Evolutionary conservation across 352 stramenopile genomes (phyloP), one percentile per base, ranked within the genome.

Genomic region (Phytophthora pistaciae): DNA sequence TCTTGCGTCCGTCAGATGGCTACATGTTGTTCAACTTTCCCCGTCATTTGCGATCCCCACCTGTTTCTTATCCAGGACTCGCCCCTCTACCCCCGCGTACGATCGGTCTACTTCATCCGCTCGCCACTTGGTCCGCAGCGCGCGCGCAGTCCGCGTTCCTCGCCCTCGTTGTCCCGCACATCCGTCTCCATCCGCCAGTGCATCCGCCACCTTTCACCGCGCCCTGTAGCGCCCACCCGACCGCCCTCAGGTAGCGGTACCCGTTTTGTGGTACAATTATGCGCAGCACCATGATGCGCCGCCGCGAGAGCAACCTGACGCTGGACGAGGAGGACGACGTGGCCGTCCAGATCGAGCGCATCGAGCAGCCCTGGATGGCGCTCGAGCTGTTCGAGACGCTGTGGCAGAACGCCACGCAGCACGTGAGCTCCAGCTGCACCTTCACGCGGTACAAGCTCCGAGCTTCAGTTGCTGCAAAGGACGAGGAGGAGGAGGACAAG

Each of bases 231-330:
- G 10, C n/a, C 8, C 44, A 36, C 18, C 23, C 49, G 6, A 20
- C 14, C 36, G 48, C 29, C 4, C 4, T 18, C 8, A 58, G 23
- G 18, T 29, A 65, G n/a, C 2, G 56, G 68, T 75, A 71, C 68
- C 68, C 36, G 0, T 23, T 33, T 64, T 58, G 29, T 48, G 64
- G 52, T 59, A 64, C 64, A 72, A 72, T 58, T 62, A 72, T 76
- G 69, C 69, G 58, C 64, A 68, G 52, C 20, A 70, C 61, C 29
- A 74, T 77, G 64, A 80, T 79, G 56, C 75, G 75, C 18, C 82
- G 87, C n/a, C 84, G 84, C 23, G 82, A 91, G 72, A 88, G 78
- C 68, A 90, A 87, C 62, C 58, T 94, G 50, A 94, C 84, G 72
- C 80, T 94, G 44, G 81, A 91, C 42, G 70, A 78, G n/a, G 81